Conservation (phyloP, 306 rosid genomes). For the Alnus rubra region DNA sequence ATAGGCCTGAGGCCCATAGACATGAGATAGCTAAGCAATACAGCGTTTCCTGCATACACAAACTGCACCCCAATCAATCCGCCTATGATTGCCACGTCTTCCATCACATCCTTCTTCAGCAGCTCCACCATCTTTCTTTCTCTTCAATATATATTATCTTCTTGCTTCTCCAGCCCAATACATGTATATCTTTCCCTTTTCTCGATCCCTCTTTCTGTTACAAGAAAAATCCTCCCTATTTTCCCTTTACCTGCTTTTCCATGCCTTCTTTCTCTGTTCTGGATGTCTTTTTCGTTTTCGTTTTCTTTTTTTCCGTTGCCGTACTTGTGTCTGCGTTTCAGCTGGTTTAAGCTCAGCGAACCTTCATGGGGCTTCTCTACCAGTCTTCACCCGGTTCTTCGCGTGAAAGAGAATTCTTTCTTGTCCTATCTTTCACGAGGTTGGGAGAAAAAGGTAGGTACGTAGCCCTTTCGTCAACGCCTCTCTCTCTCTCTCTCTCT, state of each 20-base stretch:
- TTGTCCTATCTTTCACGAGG: neutral
- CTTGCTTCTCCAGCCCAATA: neutral
- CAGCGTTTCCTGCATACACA: conserved; percentile 66
- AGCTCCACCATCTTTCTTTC: conserved; percentile 12
- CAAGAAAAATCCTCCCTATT: conserved; percentile 10
- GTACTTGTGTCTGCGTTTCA: neutral
- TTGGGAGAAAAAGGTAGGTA: neutral
- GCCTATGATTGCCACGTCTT: conserved; percentile 49
- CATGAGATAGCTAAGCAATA: conserved; percentile 59
- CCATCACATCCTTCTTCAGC: conserved; percentile 30
- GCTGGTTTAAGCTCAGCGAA: conserved; percentile 8
- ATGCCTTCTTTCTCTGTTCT: neutral
- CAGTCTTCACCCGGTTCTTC: conserved; percentile 30
- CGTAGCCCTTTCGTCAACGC: neutral
- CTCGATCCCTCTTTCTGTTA: neutral
- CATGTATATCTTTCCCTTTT: too few species aligned
- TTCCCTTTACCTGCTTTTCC: conserved; percentile 6
- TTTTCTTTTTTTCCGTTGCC: too few species aligned
- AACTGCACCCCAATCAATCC: conserved; percentile 67
- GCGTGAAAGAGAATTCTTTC: neutral
- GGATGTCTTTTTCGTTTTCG: too few species aligned
- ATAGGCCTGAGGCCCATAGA: conserved; percentile 61
- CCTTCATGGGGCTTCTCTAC: conserved; percentile 27
- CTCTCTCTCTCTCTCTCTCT: conserved; percentile 22
- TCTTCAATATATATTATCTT: neutral